Percentiles rank a stretch among this genome's conserved stretches.
Evolutionary conservation across 73 alveolate species (phyloP).

Genomic region (Tetrahymena malaccensis): DNA sequence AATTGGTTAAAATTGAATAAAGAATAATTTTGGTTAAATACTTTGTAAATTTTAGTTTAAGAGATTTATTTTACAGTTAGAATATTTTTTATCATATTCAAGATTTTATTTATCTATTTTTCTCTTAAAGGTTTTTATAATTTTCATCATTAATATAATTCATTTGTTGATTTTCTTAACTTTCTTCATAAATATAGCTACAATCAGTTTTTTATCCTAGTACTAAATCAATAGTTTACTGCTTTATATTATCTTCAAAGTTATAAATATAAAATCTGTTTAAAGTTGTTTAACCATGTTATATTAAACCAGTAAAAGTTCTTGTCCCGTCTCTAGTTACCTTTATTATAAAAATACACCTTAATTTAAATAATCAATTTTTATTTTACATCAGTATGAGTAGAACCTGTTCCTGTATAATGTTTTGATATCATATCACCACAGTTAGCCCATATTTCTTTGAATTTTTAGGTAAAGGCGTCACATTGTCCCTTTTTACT

Average conservation of each 20-base stretch:
- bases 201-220: conserved; percentile 31
- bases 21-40: too few relatives aligned
- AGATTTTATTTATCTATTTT: not conserved
- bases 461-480: conserved; percentile 54
- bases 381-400: conserved; percentile 55
- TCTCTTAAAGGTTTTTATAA: not conserved
- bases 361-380: not conserved
- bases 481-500: conserved; percentile 17
- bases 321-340: conserved; percentile 92
- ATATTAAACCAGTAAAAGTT: conserved; percentile 67
- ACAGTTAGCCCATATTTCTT: conserved; percentile 83
- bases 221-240: conserved; percentile 47
- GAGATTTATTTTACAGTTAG: too few relatives aligned
- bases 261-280: conserved; percentile 78
- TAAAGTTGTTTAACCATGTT: conserved; percentile 74
- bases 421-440: conserved; percentile 79
- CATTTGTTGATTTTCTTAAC: not conserved
- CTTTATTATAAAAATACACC: conserved; percentile 16
- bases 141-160: not conserved
- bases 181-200: not conserved
- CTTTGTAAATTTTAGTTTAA: too few relatives aligned
- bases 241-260: conserved; percentile 73
- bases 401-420: conserved; percentile 95
- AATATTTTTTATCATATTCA: not conserved
- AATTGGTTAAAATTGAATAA: too few relatives aligned